Evolutionary conservation across 352 stramenopile species (phyloP), one percentile per base, ranked within the genome.

Genomic region (Pythium guiyangense): DNA sequence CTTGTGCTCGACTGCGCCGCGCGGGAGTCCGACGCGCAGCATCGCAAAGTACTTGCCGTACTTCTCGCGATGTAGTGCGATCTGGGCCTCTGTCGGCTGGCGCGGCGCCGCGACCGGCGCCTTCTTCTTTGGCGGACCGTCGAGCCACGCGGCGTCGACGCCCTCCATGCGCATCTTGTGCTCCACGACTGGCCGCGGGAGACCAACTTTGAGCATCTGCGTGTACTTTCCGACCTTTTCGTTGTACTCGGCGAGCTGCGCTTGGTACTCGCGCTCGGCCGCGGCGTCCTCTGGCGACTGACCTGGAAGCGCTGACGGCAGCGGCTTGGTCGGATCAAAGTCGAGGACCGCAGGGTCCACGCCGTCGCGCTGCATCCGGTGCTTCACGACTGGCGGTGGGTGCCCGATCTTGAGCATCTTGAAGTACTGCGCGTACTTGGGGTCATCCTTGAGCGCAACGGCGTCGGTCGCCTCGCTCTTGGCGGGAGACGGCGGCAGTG

Each of bases 91-190:
- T 0, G 71, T 79, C 11, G 75, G 57, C 4, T 64, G 67, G 0
- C 50, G 44, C n/a, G 57, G 44, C 3, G 55, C 40, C 46, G 53
- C 62, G 45, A 62, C 57, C n/a, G 68, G 59, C 48, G 64, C 63
- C 25, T 59, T 54, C 54, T 71, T 68, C 50, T 74, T 73, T 14
- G 79, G 82, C 1, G 79, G 75, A 4, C 69, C 77, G 35, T 94
- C 66, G 27, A 94, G 59, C 81, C 81, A 92, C 3, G 63, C 40
- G 2, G 70, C 59, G 34, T 94, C 71, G 9, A 88, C 74, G 22
- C 76, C 76, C 45, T 94, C 82, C 76, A 88, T 90, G 6, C 58
- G 78, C 84, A 94, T 94, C 61, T 92, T 92, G 63, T 94, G 84
- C 57, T 88, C 78, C 31, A 94, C 84, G 35, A 85, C 79, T 0